Base-by-base conservation (phyloP, 371 early-diverging fungal species). In the Basidiobolus meristosporus region DNA sequence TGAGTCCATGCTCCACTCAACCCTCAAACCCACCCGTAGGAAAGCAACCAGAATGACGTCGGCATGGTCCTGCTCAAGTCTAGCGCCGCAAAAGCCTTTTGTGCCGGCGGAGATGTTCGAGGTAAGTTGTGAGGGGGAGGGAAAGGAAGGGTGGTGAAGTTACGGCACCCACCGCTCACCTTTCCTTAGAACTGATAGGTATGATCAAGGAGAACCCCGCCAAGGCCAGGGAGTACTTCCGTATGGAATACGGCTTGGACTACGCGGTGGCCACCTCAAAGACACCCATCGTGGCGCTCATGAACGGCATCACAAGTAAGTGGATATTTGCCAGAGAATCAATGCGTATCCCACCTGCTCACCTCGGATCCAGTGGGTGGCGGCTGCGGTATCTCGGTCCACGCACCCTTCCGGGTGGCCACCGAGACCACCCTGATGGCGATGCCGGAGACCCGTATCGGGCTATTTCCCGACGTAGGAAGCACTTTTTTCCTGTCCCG, bases 21-120 rank as follows among this genome's bases (percentile, higher is more conserved):
- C 30, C 36, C 42, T 33, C n/a, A 30, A 50, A 9, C 12, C 14
- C 18, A n/a, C 11, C 21, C 11, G 17, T 11, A 84, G 77, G 80
- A 77, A 33, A 91, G 90, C 90, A 73, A 85, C 51, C 66, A 75
- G 31, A 83, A 85, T 10, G 84, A 89, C 38, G 59, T 82, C 28
- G 76, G 79, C 46, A 88, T 87, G 53, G 71, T 89, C 26, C 76
- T 93, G 3, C 47, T 92, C 38, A 80, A 81, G 49, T 69, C 73
- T 5, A 66, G 65, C 39, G 82, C 77, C 41, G 69, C 67, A 28
- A 66, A 65, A 41, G 92, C 83, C 1, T 92, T 93, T 53, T 95
- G 95, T 54, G 89, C 98, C 15, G 96, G 98, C 19, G 98, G 95
- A 20, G 98, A 97, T 53, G 89, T 97, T 5, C 83, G 82, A 51